These are phyloP conservation scores for Penicillium sp. DNA, from an alignment of 2,329 filamentous ascomycete genomes.

Conservation along the genomic window DNA sequence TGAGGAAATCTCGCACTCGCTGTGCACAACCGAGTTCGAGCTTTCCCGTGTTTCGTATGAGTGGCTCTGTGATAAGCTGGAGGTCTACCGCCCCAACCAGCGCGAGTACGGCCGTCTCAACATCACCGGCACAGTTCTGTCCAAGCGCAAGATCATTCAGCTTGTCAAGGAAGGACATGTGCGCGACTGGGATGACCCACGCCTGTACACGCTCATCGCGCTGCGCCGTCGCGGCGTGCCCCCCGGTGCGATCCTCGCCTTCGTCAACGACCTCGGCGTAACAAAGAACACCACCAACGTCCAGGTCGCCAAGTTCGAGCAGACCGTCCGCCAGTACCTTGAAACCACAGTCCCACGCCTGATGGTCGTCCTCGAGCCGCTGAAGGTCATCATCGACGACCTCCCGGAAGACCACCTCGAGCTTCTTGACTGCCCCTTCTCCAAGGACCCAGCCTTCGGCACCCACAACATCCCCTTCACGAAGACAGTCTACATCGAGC, in stretches of 20 bases:
- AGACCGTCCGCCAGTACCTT: constrained; percentile 79
- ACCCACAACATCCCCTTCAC: constrained; percentile 64
- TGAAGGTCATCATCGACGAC: constrained; percentile 79
- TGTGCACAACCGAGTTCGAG: constrained; percentile 92
- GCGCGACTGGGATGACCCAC: constrained; percentile 85
- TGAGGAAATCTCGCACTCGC: constrained; percentile 84
- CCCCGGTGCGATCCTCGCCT: constrained; percentile 81
- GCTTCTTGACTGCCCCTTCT: constrained; percentile 70
- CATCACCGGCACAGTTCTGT: constrained; percentile 79
- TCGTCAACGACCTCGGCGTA: constrained; percentile 87
- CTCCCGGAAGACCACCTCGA: constrained; percentile 64
- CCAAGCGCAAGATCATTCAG: constrained; percentile 78
- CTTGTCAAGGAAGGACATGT: constrained; percentile 77
- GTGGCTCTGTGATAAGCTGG: constrained; percentile 78
- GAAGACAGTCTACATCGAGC: constrained; percentile 79
- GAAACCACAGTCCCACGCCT: constrained; percentile 84
- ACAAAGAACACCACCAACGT: constrained; percentile 79
- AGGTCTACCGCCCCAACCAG: constrained; percentile 90
- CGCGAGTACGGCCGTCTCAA: constrained; percentile 79
- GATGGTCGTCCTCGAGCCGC: constrained; percentile 83
- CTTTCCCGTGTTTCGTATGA: constrained; percentile 84
- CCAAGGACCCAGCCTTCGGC: constrained; percentile 65
- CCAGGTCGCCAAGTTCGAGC: constrained; percentile 77
- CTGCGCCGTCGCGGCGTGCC: constrained; percentile 82
- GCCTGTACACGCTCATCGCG: constrained; percentile 82